Base-by-base conservation (phyloP, 331 rosid genomes). In the Quercus tomentella region DNA sequence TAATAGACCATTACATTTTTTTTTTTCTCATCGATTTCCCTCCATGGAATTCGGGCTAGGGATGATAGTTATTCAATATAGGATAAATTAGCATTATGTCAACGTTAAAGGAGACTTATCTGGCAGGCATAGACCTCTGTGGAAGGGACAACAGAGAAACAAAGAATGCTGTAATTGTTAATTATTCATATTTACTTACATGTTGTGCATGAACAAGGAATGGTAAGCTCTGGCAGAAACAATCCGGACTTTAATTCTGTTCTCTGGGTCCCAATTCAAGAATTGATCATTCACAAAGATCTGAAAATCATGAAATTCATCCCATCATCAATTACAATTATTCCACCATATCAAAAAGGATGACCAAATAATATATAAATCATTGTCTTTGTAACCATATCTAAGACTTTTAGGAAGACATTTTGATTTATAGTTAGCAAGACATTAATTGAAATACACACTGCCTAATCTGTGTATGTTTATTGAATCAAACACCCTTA, bases 191-290 rank as follows among this genome's bases (percentile, higher is more conserved):
- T 76, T 84, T 67, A 82, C 87, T 84, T 75, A 82, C 99, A 93
- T 96, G 97, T 96, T 92, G 91, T 93, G 93, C 99, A 96, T 93
- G 86, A 93, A 96, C 90, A 96, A 81, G 76, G 99, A 96, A 88
- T 96, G 99, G 83, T 96, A 96, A 62, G 98, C 99, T 87, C 98
- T 89, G 25, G 97, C 99, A 2, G 98, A 86, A 3, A 95, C 97
- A 45, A 95, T 93, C 72, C 97, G 65, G 61, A 96, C 99, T 96
- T 93, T 93, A 89, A 96, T 89, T 87, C 73, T 89, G 83, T 95
- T 90, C 85, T 93, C 85, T 3, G 85, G 90, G 83, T 94, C 98
- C 98, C 99, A 95, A 70, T 95, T 95, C 90, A 95, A 69, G 83
- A 90, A 95, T 72, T 95, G 99, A 67, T 95, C 99, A 31, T 95